Evolutionary conservation across 176 grass and related monocot species (phyloP), one percentile per base, ranked within the genome.

Genomic region (Cymbopogon citratus): DNA sequence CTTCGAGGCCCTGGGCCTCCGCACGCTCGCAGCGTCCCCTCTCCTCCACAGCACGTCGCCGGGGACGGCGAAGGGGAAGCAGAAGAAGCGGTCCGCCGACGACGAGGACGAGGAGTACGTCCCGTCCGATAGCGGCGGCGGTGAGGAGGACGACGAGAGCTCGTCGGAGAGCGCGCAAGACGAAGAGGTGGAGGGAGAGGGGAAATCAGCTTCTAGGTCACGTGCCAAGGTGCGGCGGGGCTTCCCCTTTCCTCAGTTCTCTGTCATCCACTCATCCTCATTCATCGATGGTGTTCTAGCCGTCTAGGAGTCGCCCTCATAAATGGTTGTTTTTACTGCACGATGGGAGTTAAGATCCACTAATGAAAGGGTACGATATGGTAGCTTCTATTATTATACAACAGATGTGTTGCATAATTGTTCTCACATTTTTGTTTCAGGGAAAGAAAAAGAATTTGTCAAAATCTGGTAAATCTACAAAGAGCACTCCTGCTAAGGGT

Each of bases 21-120:
- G 78, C 74, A 40, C 43, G 27, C 88, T 98, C 72, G 80, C 84
- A 24, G 83, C 92, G 28, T 91, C 84, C 49, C 73, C 31, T 13
- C 77, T 82, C 26, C 66, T 71, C 33, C 75, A 79, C 82, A 83
- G 26, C 75, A 54, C 81, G 66, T 76, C 67, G 28, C 39, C 71
- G 1, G 34, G 29, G 5, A 38, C 19, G 6, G 26, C 8, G 12
- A 87, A 82, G 80, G 31, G 21, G 41, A 89, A 72, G 81, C 72
- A 72, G 81, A 90, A 83, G 85, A 87, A 75, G 56, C 72, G 35
- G 52, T 57, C 72, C n/a, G 64, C 48, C n/a, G 79, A 92, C 24
- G 90, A 94, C 24, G 92, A 93, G 23, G 95, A 94, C 24, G 92
- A 93, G 18, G 90, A 94, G 39, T 98, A 98, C 87, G 66, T 57